Evolutionary conservation across 2,329 filamentous ascomycete genomes (phyloP), one percentile per base, ranked within the genome.

Genomic region (Dactylellina parvicollis): DNA sequence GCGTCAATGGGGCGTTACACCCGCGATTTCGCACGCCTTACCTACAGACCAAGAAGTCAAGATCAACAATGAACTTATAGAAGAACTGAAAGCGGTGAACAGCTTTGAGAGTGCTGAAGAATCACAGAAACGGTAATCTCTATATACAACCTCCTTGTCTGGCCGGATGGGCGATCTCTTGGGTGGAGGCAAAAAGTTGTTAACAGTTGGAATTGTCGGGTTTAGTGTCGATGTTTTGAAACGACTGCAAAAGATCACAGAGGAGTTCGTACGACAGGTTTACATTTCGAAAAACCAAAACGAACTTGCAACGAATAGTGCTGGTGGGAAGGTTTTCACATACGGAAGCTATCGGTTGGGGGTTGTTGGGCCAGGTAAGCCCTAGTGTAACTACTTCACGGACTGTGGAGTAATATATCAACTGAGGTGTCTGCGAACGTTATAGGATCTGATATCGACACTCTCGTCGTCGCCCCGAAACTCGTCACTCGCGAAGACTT

Each of bases 321-420:
- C 93, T 4, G 91, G 93, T 59, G 95, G 93, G 76, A 95, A 94
- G 82, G 89, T 99, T 76, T 96, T 96, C 80, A 96, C 94, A 0
- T 99, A 95, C 81, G 95, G 95, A 75, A 98, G 95, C 81, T 99
- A 94, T 81, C 90, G 93, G 38, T 85, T 99, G 10, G 95, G 95
- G 72, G 95, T 98, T 22, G 96, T 91, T 81, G 93, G 93, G 4
- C 95, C 95, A 46, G 85, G 86, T 87, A 74, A 77, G 81, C 36
- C 36, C 57, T 36, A 30, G 24, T n/a, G 14, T 47, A 24, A 24
- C 3, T 28, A 26, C 14, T n/a, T n/a, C n/a, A n/a, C n/a, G n/a
- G 16, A 12, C 2, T 32, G 1, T 22, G 44, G 34, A 20, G 66
- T 18, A 62, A 65, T 64, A 62, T 62, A 16, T 16, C 26, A 28